Evolutionary conservation across 352 stramenopile species (phyloP).

Genomic region (Pythium phragmiticola): DNA sequence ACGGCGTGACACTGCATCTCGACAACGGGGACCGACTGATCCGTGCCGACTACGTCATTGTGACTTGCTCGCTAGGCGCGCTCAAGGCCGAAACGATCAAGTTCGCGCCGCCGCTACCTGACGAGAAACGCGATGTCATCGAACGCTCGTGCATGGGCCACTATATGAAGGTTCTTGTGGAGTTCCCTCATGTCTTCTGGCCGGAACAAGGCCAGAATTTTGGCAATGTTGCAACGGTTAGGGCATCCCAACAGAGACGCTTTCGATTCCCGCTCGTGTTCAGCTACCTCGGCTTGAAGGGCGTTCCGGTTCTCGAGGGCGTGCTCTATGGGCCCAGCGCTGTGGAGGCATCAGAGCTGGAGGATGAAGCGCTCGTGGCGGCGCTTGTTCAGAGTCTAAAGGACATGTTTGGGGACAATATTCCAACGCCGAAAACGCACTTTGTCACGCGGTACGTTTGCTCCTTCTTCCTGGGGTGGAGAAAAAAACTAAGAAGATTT

Average conservation of each 20-base stretch:
- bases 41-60: constrained; percentile 43
- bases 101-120: constrained; percentile 52
- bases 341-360: constrained; percentile 36
- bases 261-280: constrained; percentile 57
- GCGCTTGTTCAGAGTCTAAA: constrained; percentile 47
- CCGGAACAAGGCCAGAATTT: constrained; percentile 44
- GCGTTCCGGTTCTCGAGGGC: constrained; percentile 50
- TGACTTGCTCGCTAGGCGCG: constrained; percentile 56
- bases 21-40: constrained; percentile 23
- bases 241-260: background rate
- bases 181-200: constrained; percentile 70
- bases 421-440: constrained; percentile 38
- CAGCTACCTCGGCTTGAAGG: constrained; percentile 58
- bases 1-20: constrained; percentile 37
- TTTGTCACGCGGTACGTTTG: constrained; percentile 47
- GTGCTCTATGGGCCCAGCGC: constrained; percentile 51
- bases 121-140: constrained; percentile 43
- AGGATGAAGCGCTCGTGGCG: constrained; percentile 42
- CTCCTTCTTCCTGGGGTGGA: background rate
- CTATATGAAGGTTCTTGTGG: constrained; percentile 77
- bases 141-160: constrained; percentile 56
- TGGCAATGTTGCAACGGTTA: constrained; percentile 29
- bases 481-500: background rate
- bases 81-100: constrained; percentile 43
- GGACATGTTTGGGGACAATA: constrained; percentile 38